A percentile compares a stretch with the other conserved stretches of the same genome.
Evolutionary conservation across 805 yeast genomes (phyloP).

Genomic region (Suhomyces canberraensis): DNA sequence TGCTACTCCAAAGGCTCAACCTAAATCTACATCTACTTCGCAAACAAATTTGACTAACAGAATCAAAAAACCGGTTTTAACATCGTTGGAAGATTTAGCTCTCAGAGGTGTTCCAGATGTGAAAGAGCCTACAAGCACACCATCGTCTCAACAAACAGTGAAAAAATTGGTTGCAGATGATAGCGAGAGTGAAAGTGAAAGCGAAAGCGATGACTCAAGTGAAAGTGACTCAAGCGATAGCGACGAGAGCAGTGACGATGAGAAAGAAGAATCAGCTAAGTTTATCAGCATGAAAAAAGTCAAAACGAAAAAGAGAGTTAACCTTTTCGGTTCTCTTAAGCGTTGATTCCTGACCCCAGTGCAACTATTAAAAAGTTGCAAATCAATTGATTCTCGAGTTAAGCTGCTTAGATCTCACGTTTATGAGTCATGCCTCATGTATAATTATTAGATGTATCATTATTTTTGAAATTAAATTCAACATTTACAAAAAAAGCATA

Average conservation of each 20-base stretch:
- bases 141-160: neutral
- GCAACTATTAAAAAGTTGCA: too few relatives aligned
- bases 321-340: conserved; percentile 28
- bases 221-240: conserved; percentile 12
- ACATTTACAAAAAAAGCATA: too few relatives aligned
- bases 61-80: conserved; percentile 38
- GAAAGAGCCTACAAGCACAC: conserved; percentile 35
- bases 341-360: conserved; percentile 3
- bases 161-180: conserved; percentile 1
- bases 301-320: conserved; percentile 11
- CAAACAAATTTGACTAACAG: neutral
- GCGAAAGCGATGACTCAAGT: conserved; percentile 15
- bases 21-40: neutral
- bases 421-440: too few relatives aligned
- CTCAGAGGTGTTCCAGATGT: conserved; percentile 70
- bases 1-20: neutral
- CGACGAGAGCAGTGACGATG: conserved; percentile 2
- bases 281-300: conserved; percentile 25
- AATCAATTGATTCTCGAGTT: too few relatives aligned
- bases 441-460: neutral
- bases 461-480: neutral
- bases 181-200: conserved; percentile 13
- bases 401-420: too few relatives aligned
- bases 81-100: conserved; percentile 55
- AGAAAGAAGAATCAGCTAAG: conserved; percentile 11